These are phyloP conservation scores for Torrubiellomyces zombiae DNA, from an alignment of 2,329 filamentous ascomycete species.

Conservation along the genomic window DNA sequence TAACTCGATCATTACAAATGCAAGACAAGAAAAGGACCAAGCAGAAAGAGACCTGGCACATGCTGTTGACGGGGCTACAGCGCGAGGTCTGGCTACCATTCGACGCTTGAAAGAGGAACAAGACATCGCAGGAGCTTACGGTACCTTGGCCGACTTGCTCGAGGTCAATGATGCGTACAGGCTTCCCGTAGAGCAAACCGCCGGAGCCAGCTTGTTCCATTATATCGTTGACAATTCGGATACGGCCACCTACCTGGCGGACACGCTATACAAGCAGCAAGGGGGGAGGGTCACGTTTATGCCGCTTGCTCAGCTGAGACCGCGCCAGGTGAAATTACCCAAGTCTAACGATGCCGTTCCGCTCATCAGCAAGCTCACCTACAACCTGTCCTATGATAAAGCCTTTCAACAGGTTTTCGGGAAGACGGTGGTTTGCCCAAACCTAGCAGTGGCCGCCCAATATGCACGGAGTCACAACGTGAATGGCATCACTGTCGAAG, in stretches of 20 bases:
- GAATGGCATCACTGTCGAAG: slow-evolving; percentile 85
- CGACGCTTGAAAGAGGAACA: slow-evolving; percentile 65
- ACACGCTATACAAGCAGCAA: slow-evolving; percentile 60
- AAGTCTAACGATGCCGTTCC: slow-evolving; percentile 76
- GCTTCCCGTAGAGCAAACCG: slow-evolving; percentile 81
- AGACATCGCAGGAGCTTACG: slow-evolving; percentile 74
- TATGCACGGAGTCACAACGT: slow-evolving; percentile 86
- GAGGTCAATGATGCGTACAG: slow-evolving; percentile 73
- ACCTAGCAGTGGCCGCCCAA: slow-evolving; percentile 70
- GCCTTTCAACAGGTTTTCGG: slow-evolving; percentile 94
- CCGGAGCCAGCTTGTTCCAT: slow-evolving; percentile 84
- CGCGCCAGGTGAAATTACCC: slow-evolving; percentile 58
- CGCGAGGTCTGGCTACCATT: slow-evolving; percentile 73
- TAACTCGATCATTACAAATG: slow-evolving; percentile 58
- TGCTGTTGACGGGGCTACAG: slow-evolving; percentile 80
- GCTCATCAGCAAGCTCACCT: slow-evolving; percentile 70
- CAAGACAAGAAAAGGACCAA: slow-evolving; percentile 57
- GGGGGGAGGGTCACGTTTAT: slow-evolving; percentile 88
- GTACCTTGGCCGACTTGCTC: slow-evolving; percentile 84
- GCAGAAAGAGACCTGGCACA: slow-evolving; percentile 65
- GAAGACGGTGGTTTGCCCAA: slow-evolving; percentile 86
- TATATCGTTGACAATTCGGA: slow-evolving; percentile 87
- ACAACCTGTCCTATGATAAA: slow-evolving; percentile 58
- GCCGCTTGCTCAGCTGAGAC: slow-evolving; percentile 68
- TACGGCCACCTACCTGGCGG: slow-evolving; percentile 68